Conservation (phyloP, 192 early-diverging fungal species). For the Coemansia sp. region DNA sequence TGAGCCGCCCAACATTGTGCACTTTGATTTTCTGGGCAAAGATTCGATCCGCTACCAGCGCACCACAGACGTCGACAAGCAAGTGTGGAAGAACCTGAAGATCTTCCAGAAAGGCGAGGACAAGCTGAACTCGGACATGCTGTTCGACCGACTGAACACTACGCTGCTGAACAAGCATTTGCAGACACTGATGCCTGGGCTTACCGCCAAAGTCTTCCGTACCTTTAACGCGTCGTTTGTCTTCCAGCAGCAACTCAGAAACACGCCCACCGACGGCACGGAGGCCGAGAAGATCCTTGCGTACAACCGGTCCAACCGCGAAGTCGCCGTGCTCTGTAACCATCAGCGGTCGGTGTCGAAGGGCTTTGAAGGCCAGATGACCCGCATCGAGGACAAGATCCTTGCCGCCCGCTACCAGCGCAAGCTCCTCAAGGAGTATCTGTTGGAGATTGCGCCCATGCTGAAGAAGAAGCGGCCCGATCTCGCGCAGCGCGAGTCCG, state of each 20-base stretch:
- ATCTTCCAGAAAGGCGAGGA: slow-evolving; percentile 79
- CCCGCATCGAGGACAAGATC: slow-evolving; percentile 82
- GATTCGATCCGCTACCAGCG: slow-evolving; percentile 96
- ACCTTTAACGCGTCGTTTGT: slow-evolving; percentile 95
- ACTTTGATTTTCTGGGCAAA: slow-evolving; percentile 97
- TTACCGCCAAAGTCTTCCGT: slow-evolving; percentile 99
- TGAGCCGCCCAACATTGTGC: slow-evolving; percentile 78
- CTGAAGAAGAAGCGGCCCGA: slow-evolving; percentile 76
- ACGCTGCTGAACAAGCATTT: slow-evolving; percentile 85
- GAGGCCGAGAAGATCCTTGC: slow-evolving; percentile 83
- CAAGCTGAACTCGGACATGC: slow-evolving; percentile 70
- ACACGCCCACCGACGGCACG: slow-evolving; percentile 68
- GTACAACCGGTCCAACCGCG: slow-evolving; percentile 93
- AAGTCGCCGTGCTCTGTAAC: slow-evolving; percentile 97
- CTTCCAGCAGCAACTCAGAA: slow-evolving; percentile 83
- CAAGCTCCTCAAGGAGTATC: slow-evolving; percentile 64
- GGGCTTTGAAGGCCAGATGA: slow-evolving; percentile 72
- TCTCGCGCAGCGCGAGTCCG: slow-evolving; percentile 66
- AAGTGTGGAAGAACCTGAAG: slow-evolving; percentile 91
- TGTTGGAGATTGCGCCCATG: slow-evolving; percentile 73
- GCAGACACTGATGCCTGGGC: slow-evolving; percentile 79
- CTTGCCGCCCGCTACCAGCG: slow-evolving; percentile 86
- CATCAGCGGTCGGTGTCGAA: slow-evolving; percentile 92
- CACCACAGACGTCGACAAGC: slow-evolving; percentile 75
- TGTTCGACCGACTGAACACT: slow-evolving; percentile 94